These are phyloP conservation scores for Bisporella sp. DNA, from an alignment of 2,329 filamentous ascomycete species.

Conservation along the genomic window DNA sequence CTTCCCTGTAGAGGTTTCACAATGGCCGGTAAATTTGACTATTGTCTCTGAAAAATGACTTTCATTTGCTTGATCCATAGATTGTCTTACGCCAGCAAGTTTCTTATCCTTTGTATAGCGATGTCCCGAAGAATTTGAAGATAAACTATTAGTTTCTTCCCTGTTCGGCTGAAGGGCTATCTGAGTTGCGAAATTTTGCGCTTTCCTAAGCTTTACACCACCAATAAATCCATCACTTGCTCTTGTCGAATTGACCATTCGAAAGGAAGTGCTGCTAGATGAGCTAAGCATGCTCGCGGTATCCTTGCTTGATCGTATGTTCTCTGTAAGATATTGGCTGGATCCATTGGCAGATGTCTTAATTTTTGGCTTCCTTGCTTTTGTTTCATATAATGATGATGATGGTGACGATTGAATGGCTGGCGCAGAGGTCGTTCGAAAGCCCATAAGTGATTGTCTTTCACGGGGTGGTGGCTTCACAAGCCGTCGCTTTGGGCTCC, in stretches of 20 bases:
- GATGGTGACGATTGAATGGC: not conserved
- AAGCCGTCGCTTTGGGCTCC: conserved; percentile 28
- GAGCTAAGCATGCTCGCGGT: not conserved
- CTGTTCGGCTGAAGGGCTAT: conserved; percentile 5
- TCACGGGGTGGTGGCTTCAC: conserved; percentile 24
- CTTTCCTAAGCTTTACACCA: conserved; percentile 24
- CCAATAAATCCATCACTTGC: conserved; percentile 22
- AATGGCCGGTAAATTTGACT: not conserved
- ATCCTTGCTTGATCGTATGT: no score
- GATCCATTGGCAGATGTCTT: not conserved
- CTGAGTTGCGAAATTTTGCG: conserved; percentile 15
- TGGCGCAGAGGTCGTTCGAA: not conserved
- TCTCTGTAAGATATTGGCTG: not conserved
- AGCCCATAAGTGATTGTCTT: conserved; percentile 9
- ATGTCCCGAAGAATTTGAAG: no score
- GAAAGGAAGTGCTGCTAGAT: not conserved
- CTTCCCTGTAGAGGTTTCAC: not conserved
- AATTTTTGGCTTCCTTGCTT: not conserved
- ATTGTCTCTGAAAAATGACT: not conserved
- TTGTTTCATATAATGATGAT: not conserved
- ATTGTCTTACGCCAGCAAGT: no score
- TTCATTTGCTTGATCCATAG: not conserved
- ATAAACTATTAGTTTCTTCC: not conserved
- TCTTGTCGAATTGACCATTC: not conserved
- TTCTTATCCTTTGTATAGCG: no score